A percentile compares a stretch with the other conserved stretches of the same genome.
Conservation (phyloP, 2,329 filamentous ascomycete genomes). For the Grosmannia penicillata region DNA sequence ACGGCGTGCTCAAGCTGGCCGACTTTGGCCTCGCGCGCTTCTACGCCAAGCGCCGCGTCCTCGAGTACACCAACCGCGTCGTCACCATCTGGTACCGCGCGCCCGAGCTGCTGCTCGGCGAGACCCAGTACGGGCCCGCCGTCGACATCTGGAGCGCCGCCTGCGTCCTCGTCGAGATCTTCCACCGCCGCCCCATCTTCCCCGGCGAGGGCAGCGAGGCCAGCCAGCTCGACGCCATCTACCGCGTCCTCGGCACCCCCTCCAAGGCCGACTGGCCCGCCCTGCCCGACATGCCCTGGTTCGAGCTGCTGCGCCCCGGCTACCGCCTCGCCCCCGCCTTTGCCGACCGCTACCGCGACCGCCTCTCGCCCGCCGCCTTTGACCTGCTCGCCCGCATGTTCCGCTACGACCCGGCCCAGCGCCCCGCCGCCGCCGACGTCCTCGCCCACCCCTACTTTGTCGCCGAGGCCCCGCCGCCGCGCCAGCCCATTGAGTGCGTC, state of each 20-base stretch:
- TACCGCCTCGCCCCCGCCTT: slow-evolving; percentile 63
- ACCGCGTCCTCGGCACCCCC: slow-evolving; percentile 78
- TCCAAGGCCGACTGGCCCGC: slow-evolving; percentile 75
- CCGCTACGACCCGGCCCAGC: slow-evolving; percentile 68
- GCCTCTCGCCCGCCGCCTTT: slow-evolving; percentile 65
- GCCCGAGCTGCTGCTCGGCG: slow-evolving; percentile 77
- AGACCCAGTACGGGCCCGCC: slow-evolving; percentile 78
- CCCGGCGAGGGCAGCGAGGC: slow-evolving; percentile 93
- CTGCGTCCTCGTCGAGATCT: slow-evolving; percentile 93
- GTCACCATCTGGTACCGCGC: slow-evolving; percentile 98
- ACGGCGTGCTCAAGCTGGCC: slow-evolving; percentile 78
- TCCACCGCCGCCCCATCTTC: slow-evolving; percentile 85
- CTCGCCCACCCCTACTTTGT: slow-evolving; percentile 82
- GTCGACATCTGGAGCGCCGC: slow-evolving; percentile 96
- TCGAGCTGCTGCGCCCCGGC: slow-evolving; percentile 71
- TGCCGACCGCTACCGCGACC: slow-evolving; percentile 65
- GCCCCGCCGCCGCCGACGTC: slow-evolving; percentile 72
- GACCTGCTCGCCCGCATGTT: slow-evolving; percentile 77
- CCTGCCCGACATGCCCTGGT: slow-evolving; percentile 92
- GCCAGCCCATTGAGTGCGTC: slow-evolving; percentile 68
- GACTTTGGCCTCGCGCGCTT: slow-evolving; percentile 95
- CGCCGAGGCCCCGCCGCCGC: slow-evolving; percentile 60
- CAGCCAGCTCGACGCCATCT: slow-evolving; percentile 94
- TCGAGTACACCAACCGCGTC: slow-evolving; percentile 96
- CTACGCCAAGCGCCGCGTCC: slow-evolving; percentile 79